A percentile compares a stretch with the other conserved stretches of the same genome.
Conservation (phyloP, 1,139 yeast species). For the Candida sp. region DNA sequence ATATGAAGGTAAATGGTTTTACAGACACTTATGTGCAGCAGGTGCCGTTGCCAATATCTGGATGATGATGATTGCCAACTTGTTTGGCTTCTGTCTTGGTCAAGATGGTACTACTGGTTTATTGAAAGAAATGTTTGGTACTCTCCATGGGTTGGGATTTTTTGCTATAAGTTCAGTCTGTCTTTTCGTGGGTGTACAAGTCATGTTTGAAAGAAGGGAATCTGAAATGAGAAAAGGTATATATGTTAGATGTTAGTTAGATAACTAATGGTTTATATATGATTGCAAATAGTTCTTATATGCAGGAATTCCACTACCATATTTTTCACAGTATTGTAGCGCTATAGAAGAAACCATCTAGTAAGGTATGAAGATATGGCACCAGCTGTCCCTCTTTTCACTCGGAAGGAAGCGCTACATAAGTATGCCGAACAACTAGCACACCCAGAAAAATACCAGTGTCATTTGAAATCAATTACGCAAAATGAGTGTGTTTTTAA, state of each 20-base stretch:
- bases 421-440: constrained; percentile 24
- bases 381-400: constrained; percentile 45
- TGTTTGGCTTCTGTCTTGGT: constrained; percentile 93
- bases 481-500: constrained; percentile 51
- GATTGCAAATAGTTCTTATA: too few relatives aligned
- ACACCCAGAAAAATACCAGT: constrained; percentile 32
- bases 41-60: constrained; percentile 92
- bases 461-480: constrained; percentile 40
- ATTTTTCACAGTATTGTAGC: too few relatives aligned
- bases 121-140: constrained; percentile 67
- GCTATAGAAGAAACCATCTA: too few relatives aligned
- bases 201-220: constrained; percentile 93
- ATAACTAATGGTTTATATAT: too few relatives aligned
- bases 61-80: constrained; percentile 98
- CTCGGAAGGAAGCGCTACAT: constrained; percentile 22
- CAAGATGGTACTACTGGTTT: constrained; percentile 74
- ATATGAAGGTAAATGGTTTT: constrained; percentile 59
- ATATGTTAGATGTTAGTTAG: constrained; percentile 68
- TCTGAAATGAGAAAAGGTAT: constrained; percentile 81
- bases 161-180: constrained; percentile 62
- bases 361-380: constrained; percentile 30
- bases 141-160: constrained; percentile 64
- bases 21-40: constrained; percentile 73
- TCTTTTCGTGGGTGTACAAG: constrained; percentile 81
- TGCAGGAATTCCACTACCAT: too few relatives aligned